Conservation (phyloP, 2,329 filamentous ascomycete species). For the Nigrograna mackinnonii region DNA sequence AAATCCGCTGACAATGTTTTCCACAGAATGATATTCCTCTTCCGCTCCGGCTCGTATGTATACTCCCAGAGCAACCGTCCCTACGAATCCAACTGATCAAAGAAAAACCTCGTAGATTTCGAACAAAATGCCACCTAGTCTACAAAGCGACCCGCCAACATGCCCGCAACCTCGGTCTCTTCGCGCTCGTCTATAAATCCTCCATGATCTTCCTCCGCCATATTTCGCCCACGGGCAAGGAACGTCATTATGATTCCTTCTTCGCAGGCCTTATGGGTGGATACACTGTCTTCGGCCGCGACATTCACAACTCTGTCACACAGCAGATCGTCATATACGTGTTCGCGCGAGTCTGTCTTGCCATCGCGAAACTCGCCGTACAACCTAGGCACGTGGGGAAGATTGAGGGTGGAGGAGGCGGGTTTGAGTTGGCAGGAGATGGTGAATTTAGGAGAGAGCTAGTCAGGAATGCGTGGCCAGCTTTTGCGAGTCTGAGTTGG, state of each 20-base stretch:
- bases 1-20: too few relatives aligned
- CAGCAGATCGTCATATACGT: conserved; percentile 99
- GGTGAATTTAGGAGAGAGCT: conserved; percentile 42
- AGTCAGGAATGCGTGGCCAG: conserved; percentile 77
- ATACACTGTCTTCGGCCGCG: conserved; percentile 89
- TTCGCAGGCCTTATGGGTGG: conserved; percentile 86
- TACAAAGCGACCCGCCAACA: conserved; percentile 87
- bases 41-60: conserved; percentile 85
- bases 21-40: conserved; percentile 91
- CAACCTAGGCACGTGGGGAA: conserved; percentile 55
- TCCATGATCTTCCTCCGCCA: conserved; percentile 75
- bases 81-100: neutral
- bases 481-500: conserved; percentile 91
- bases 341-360: conserved; percentile 87
- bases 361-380: conserved; percentile 80
- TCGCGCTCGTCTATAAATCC: conserved; percentile 88
- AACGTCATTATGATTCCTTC: conserved; percentile 80
- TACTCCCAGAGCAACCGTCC: neutral
- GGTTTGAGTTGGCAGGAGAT: conserved; percentile 44
- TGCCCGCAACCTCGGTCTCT: conserved; percentile 87
- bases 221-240: conserved; percentile 52
- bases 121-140: conserved; percentile 77
- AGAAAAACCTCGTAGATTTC: conserved; percentile 53
- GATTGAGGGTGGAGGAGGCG: conserved; percentile 34
- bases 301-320: conserved; percentile 76